phyloP scores from a whole-genome alignment of 2,329 filamentous ascomycete species.

The Aspergillus luchuensis region DNA sequence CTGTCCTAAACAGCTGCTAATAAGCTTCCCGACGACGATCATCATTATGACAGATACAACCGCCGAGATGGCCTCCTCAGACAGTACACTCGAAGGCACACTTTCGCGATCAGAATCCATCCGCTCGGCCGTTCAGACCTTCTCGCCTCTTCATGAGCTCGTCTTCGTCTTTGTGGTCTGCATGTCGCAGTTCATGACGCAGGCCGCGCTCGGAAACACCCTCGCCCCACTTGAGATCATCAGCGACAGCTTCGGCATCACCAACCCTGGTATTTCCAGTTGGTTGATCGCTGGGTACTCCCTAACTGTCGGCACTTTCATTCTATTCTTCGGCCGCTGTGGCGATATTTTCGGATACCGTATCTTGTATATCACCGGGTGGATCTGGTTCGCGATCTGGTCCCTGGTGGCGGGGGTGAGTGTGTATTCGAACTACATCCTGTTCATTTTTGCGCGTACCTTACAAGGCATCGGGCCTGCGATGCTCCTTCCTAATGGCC shows the following conservation, averaged over 20 bases:
- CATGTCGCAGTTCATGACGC: conserved; percentile 48
- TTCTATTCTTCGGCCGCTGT: conserved; percentile 40
- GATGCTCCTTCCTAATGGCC: conserved; percentile 63
- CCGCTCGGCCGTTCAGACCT: conserved; percentile 24
- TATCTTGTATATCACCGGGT: conserved; percentile 39
- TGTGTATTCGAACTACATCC: conserved; percentile 45
- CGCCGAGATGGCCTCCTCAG: background rate
- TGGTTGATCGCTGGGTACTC: conserved; percentile 63
- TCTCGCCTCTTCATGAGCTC: conserved; percentile 31
- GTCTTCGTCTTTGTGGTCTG: conserved; percentile 40
- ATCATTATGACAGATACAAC: background rate
- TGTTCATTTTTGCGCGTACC: conserved; percentile 57
- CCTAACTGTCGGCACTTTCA: conserved; percentile 47
- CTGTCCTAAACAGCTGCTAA: background rate
- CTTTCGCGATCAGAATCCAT: conserved; percentile 13
- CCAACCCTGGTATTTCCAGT: conserved; percentile 49
- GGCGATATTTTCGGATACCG: conserved; percentile 44
- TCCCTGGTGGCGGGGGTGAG: conserved; percentile 40
- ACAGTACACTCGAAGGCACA: background rate
- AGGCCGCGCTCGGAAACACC: conserved; percentile 51
- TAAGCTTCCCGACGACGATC: background rate
- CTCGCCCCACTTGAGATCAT: conserved; percentile 55
- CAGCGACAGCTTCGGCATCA: conserved; percentile 50
- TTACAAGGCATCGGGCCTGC: conserved; percentile 60
- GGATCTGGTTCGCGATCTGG: conserved; percentile 40